A percentile compares a stretch with the other conserved stretches of the same genome.
These are phyloP conservation scores for Hypoxylon rickii DNA, from an alignment of 495 filamentous ascomycete species.

Conservation along the genomic window DNA sequence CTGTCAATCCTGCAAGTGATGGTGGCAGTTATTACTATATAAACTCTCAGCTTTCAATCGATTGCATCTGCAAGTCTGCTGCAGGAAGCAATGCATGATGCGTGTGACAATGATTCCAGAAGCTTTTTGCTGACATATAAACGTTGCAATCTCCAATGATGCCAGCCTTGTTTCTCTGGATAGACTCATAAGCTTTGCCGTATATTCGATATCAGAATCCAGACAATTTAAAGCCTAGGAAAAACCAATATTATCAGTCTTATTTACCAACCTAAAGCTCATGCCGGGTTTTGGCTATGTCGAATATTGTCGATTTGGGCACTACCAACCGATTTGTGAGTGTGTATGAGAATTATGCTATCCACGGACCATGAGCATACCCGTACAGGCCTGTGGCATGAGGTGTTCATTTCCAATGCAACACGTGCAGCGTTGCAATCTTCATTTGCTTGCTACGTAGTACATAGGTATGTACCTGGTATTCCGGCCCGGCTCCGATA, in stretches of 20 bases:
- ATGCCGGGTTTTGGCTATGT: too few species aligned
- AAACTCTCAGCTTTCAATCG: background rate
- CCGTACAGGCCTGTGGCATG: background rate
- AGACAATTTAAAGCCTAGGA: too few species aligned
- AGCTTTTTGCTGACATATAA: conserved; percentile 6
- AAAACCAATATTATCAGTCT: too few species aligned
- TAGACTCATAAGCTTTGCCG: too few species aligned
- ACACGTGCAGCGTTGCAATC: conserved; percentile 24
- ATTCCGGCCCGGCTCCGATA: conserved; percentile 12
- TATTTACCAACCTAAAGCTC: too few species aligned
- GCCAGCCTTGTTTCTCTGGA: too few species aligned
- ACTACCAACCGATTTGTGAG: background rate
- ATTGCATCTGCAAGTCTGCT: conserved; percentile 10
- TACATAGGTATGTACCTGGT: too few species aligned
- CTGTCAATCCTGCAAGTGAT: conserved; percentile 26
- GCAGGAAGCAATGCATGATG: conserved; percentile 17
- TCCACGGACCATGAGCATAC: too few species aligned
- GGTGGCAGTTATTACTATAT: conserved; percentile 1
- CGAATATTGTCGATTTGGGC: too few species aligned
- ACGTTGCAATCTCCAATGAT: too few species aligned
- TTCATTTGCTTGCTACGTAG: too few species aligned
- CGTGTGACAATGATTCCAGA: conserved; percentile 20
- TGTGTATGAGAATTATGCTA: conserved; percentile 5
- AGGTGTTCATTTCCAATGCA: conserved; percentile 18
- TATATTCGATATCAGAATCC: too few species aligned